phyloP scores from a whole-genome alignment of 2,329 filamentous ascomycete species.

The Paracoccidioides brasiliensis region DNA sequence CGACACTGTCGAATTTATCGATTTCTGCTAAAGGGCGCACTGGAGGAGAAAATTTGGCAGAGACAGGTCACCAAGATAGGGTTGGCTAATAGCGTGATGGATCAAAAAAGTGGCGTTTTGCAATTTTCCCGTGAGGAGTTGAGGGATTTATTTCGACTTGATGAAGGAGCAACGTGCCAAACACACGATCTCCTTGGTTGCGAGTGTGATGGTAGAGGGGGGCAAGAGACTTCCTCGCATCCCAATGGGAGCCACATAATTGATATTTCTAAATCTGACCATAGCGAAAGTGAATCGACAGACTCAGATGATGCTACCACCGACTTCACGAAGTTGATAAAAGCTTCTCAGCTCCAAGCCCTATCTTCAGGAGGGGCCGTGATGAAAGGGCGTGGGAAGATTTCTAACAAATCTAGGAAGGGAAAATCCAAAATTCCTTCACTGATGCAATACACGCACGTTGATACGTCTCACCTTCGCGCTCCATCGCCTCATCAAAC shows the following conservation, averaged over 20 bases:
- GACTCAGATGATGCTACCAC: constrained; percentile 20
- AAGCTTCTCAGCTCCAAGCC: constrained; percentile 26
- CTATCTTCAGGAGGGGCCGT: not conserved
- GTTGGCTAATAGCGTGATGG: constrained; percentile 57
- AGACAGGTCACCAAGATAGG: constrained; percentile 59
- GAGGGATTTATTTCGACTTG: constrained; percentile 52
- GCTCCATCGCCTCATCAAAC: not conserved
- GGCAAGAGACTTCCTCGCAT: not conserved
- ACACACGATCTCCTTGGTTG: constrained; percentile 57
- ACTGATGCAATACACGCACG: constrained; percentile 31
- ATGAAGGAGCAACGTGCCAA: constrained; percentile 48
- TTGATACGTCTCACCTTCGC: constrained; percentile 25
- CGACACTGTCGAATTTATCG: constrained; percentile 55
- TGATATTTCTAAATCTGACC: not conserved
- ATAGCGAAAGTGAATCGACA: constrained; percentile 1
- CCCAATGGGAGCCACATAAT: not conserved
- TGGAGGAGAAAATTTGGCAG: constrained; percentile 66
- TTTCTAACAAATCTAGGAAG: constrained; percentile 9
- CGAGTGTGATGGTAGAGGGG: constrained; percentile 44
- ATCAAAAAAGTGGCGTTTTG: constrained; percentile 45
- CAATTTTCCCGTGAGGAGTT: constrained; percentile 55
- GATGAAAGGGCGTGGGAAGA: constrained; percentile 22
- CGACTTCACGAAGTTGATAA: constrained; percentile 22
- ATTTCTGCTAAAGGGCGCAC: constrained; percentile 51
- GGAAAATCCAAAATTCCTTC: constrained; percentile 29